These are phyloP conservation scores for Ceraceosorus guamensis DNA, from an alignment of 1,284 basidiomycete species.

Conservation along the genomic window DNA sequence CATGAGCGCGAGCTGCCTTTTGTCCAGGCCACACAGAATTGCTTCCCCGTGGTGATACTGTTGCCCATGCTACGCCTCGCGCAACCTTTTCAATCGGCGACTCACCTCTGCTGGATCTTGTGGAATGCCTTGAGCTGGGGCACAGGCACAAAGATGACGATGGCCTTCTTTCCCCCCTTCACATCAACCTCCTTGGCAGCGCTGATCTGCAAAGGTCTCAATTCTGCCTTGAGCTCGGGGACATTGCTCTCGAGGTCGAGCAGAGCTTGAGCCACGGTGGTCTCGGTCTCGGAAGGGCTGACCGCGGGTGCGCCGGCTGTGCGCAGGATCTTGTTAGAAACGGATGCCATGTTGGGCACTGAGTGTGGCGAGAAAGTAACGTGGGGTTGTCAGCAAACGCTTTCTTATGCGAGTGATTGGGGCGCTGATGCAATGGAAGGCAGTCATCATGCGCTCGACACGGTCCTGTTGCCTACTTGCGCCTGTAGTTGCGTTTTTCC, in stretches of 20 bases:
- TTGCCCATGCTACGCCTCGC: slow-evolving; percentile 2
- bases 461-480: too few relatives aligned
- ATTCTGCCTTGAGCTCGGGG: slow-evolving; percentile 91
- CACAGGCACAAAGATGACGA: slow-evolving; percentile 95
- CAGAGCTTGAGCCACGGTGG: slow-evolving; percentile 85
- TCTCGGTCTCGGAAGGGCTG: slow-evolving; percentile 85
- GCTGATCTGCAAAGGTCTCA: slow-evolving; percentile 91
- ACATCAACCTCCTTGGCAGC: slow-evolving; percentile 98
- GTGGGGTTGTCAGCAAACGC: not conserved
- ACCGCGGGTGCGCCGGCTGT: slow-evolving; percentile 86
- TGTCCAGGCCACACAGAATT: not conserved
- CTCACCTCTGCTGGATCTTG: slow-evolving; percentile 94
- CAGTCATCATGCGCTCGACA: too few relatives aligned
- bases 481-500: too few relatives aligned
- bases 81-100: slow-evolving; percentile 20
- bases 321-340: slow-evolving; percentile 72
- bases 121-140: slow-evolving; percentile 98
- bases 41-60: too few relatives aligned
- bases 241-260: slow-evolving; percentile 97
- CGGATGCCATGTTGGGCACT: slow-evolving; percentile 45
- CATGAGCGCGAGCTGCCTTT: not conserved
- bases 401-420: too few relatives aligned
- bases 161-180: slow-evolving; percentile 93
- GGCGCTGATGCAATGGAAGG: too few relatives aligned
- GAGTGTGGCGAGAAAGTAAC: slow-evolving; percentile 17